Evolutionary conservation across 306 rosid genomes (phyloP), one percentile per base, ranked within the genome.

Genomic region (Senna tora): DNA sequence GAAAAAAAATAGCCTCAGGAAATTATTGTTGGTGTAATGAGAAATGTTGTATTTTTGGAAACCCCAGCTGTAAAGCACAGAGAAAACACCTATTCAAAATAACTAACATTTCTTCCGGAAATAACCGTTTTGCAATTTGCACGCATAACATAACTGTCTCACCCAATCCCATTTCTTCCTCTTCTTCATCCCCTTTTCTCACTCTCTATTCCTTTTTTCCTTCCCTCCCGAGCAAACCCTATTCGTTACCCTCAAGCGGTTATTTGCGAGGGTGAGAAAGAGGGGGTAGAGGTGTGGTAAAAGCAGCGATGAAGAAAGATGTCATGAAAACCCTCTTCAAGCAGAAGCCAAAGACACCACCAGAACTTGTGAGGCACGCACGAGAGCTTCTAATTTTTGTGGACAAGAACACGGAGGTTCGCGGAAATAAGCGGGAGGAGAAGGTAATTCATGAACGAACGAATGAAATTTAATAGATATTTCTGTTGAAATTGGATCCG

Each of bases 391-490:
- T 87, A 3, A 2, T 78, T 3, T 82, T 76, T 39, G 14, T 87
- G 36, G 41, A 75, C 0, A 33, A 46, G 39, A 75, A 75, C n/a
- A 12, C 46, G 4, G 77, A 66, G 28, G 65, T 10, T 22, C 87
- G 83, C 6, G 80, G 75, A 69, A 36, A 12, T 15, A 87, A 80
- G 63, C 83, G 87, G 17, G 87, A 80, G 49, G 89, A 87, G 8
- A 87, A 82, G 91, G 93, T 86, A 64, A 41, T 53, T 22, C 22
- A 3, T 25, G 30, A 25, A n/a, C n/a, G n/a, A n/a, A n/a, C n/a
- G n/a, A n/a, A n/a, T n/a, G n/a, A n/a, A n/a, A n/a, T n/a, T n/a
- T n/a, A n/a, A n/a, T n/a, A n/a, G n/a, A n/a, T n/a, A n/a, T n/a
- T n/a, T n/a, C n/a, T n/a, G n/a, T n/a, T n/a, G n/a, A n/a, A n/a